Percentiles rank a stretch among this genome's conserved stretches.
phyloP scores from a whole-genome alignment of 129 eudicot genomes.

The Kitagawia praeruptora region DNA sequence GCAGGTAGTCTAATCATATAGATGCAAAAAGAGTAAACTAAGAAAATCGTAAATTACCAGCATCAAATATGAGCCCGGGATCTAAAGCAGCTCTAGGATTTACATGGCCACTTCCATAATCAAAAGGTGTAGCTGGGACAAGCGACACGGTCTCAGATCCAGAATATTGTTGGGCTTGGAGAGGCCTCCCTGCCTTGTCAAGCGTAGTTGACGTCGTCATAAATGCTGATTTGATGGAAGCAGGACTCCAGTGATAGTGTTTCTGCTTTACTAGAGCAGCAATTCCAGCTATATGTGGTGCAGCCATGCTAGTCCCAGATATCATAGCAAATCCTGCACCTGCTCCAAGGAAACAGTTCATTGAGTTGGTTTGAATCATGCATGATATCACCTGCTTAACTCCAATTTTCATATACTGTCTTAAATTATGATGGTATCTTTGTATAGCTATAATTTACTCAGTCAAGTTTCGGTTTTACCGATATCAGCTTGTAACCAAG shows the following conservation, averaged over 20 bases:
- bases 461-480: too few species aligned
- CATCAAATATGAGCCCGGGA: constrained; percentile 87
- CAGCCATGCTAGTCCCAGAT: constrained; percentile 99
- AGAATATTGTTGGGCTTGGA: constrained; percentile 79
- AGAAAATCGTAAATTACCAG: constrained; percentile 41
- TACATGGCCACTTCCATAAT: constrained; percentile 98
- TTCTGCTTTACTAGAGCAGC: constrained; percentile 94
- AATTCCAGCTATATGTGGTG: constrained; percentile 97
- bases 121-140: constrained; percentile 86
- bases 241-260: constrained; percentile 98
- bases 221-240: constrained; percentile 96
- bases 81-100: constrained; percentile 87
- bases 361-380: not conserved
- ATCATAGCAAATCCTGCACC: constrained; percentile 97
- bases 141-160: constrained; percentile 69
- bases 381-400: not conserved
- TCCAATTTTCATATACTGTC: not conserved
- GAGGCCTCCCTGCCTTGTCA: constrained; percentile 76
- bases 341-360: constrained; percentile 28
- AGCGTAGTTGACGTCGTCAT: constrained; percentile 84
- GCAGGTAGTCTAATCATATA: not conserved
- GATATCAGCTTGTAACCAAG: not conserved
- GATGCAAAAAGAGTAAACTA: not conserved
- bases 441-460: not conserved
- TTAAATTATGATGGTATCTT: not conserved